phyloP scores from a whole-genome alignment of 2,329 filamentous ascomycete species.

The Diplocarpon mali region DNA sequence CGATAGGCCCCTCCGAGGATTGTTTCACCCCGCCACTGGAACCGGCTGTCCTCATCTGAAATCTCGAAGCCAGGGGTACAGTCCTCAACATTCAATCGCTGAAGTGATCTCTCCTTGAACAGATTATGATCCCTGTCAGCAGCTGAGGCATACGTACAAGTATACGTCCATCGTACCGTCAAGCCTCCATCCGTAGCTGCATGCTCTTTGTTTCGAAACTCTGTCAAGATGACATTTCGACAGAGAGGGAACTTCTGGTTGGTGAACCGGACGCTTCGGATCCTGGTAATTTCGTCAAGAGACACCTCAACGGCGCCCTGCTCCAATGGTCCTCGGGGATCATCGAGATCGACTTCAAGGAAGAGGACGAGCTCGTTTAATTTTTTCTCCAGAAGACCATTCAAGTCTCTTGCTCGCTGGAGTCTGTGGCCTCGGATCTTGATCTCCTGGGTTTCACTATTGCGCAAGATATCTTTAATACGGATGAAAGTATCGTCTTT shows the following conservation, averaged over 20 bases:
- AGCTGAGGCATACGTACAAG: constrained; percentile 18
- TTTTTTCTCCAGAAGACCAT: constrained; percentile 29
- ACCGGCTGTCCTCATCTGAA: constrained; percentile 7
- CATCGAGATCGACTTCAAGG: constrained; percentile 29
- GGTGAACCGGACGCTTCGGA: constrained; percentile 39
- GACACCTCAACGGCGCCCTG: constrained; percentile 35
- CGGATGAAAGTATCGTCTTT: constrained; percentile 28
- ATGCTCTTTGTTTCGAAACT: constrained; percentile 18
- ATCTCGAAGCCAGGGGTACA: constrained; percentile 6
- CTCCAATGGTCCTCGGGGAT: constrained; percentile 23
- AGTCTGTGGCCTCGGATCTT: constrained; percentile 33
- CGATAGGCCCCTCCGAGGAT: constrained; percentile 31
- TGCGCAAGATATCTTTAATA: constrained; percentile 29
- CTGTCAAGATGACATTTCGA: constrained; percentile 16
- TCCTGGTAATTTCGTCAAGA: constrained; percentile 28
- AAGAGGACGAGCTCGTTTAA: constrained; percentile 36
- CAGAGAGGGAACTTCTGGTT: constrained; percentile 39
- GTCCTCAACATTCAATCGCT: constrained; percentile 14
- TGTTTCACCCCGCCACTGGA: constrained; percentile 32
- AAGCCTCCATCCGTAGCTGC: constrained; percentile 30
- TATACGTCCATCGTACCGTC: constrained; percentile 42
- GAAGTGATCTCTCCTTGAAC: constrained; percentile 15
- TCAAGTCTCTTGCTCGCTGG: constrained; percentile 26
- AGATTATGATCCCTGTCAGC: constrained; percentile 17
- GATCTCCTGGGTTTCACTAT: constrained; percentile 15